A percentile compares a stretch with the other conserved stretches of the same genome.
Evolutionary conservation across 768 basidiomycete species (phyloP).

Genomic region (Butyriboletus loyo): DNA sequence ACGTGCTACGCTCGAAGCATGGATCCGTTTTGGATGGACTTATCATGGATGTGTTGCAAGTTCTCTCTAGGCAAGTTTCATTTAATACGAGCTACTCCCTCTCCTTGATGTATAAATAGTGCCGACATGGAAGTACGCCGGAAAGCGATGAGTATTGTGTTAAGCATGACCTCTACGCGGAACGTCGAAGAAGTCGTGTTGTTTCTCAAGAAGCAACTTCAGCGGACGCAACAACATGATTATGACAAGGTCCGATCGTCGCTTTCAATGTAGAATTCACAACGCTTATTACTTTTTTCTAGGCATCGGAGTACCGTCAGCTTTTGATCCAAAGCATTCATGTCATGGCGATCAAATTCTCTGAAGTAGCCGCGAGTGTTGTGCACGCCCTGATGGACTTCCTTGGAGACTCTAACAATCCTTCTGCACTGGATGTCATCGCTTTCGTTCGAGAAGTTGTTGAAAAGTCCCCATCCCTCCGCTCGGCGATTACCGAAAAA

Average conservation of each 20-base stretch:
- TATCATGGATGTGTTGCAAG: constrained; percentile 94
- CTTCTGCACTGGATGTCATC: constrained; percentile 93
- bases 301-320: constrained; percentile 94
- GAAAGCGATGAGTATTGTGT: constrained; percentile 85
- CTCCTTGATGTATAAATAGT: constrained; percentile 35
- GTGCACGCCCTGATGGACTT: constrained; percentile 93
- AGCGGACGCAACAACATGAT: constrained; percentile 86
- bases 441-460: constrained; percentile 90
- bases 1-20: constrained; percentile 77
- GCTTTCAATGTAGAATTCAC: background rate
- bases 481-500: constrained; percentile 79
- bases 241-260: constrained; percentile 73
- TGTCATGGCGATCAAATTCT: constrained; percentile 93
- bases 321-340: constrained; percentile 97
- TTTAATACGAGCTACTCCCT: background rate
- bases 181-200: constrained; percentile 96
- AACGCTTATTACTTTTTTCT: background rate
- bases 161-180: constrained; percentile 89
- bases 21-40: constrained; percentile 86
- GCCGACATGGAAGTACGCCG: constrained; percentile 95
- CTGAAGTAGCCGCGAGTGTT: constrained; percentile 93
- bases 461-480: constrained; percentile 91
- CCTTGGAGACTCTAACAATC: constrained; percentile 92
- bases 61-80: constrained; percentile 65
- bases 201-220: constrained; percentile 97